Percentiles rank a stretch among this genome's conserved stretches.
Conservation (phyloP, 768 basidiomycete species). For the Russula sp. region DNA sequence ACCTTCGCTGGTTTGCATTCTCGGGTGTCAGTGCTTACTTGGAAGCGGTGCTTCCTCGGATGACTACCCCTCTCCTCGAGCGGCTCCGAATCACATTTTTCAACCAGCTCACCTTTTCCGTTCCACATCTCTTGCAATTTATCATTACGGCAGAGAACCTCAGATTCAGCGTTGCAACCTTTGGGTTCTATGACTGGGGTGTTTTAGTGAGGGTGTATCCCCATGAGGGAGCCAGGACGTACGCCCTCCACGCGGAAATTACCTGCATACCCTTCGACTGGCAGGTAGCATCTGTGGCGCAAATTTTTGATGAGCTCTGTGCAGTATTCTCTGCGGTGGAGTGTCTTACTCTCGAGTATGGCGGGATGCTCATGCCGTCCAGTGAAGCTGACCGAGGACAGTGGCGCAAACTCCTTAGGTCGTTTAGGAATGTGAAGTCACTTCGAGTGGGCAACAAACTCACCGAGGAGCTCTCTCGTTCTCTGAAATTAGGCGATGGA, state of each 20-base stretch:
- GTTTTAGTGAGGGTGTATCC: neutral
- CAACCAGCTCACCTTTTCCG: neutral
- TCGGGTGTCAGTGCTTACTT: neutral
- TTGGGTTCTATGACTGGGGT: neutral
- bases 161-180: neutral
- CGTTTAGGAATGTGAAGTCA: neutral
- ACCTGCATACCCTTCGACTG: neutral
- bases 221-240: too few relatives aligned
- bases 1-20: neutral
- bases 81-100: neutral
- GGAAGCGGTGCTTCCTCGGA: neutral
- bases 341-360: neutral
- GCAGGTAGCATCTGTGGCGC: neutral
- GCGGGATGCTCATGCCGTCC: too few relatives aligned
- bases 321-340: neutral
- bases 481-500: neutral
- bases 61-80: neutral
- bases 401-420: neutral
- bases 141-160: neutral
- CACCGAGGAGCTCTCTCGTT: neutral
- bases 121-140: neutral
- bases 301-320: neutral
- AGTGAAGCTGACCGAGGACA: neutral
- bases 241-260: neutral
- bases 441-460: neutral